These are phyloP conservation scores for Globisporangium echinulatum DNA, from an alignment of 352 stramenopile genomes.

Conservation along the genomic window DNA sequence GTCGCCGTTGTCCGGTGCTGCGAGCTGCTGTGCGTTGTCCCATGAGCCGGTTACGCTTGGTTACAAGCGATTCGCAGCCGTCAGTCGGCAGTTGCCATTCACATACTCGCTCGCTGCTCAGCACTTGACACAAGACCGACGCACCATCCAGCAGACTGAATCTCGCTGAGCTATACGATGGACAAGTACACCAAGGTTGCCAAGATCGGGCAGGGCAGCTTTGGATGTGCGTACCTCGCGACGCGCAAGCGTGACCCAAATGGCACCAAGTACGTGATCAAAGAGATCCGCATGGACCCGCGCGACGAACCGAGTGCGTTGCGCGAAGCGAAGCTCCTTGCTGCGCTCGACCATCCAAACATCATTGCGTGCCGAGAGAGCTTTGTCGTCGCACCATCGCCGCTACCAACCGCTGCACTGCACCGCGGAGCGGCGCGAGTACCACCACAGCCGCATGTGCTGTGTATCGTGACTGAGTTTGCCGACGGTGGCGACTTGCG, in stretches of 20 bases:
- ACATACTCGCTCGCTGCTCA: too few relatives aligned
- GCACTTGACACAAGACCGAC: too few relatives aligned
- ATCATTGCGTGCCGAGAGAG: slow-evolving; percentile 79
- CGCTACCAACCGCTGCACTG: not conserved
- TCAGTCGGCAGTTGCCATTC: too few relatives aligned
- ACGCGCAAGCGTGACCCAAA: slow-evolving; percentile 28
- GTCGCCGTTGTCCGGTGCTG: too few relatives aligned
- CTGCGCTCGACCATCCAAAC: slow-evolving; percentile 74
- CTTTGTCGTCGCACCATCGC: slow-evolving; percentile 33
- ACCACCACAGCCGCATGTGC: slow-evolving; percentile 17
- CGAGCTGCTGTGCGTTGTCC: too few relatives aligned
- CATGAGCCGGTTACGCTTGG: too few relatives aligned
- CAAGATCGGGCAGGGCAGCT: slow-evolving; percentile 74
- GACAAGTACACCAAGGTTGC: slow-evolving; percentile 74
- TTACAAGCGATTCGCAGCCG: too few relatives aligned
- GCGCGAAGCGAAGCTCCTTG: slow-evolving; percentile 61
- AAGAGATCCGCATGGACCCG: slow-evolving; percentile 68
- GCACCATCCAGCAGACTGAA: too few relatives aligned
- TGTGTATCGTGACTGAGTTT: slow-evolving; percentile 86
- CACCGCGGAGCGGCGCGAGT: not conserved
- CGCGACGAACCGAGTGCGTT: slow-evolving; percentile 50
- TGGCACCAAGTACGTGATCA: slow-evolving; percentile 58
- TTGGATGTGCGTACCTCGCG: slow-evolving; percentile 59
- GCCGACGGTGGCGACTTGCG: slow-evolving; percentile 72
- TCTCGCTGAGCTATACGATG: slow-evolving; percentile 21